These are phyloP conservation scores for Auxenochlorella pyrenoidosa DNA, from an alignment of 139 green algal species.

Conservation along the genomic window DNA sequence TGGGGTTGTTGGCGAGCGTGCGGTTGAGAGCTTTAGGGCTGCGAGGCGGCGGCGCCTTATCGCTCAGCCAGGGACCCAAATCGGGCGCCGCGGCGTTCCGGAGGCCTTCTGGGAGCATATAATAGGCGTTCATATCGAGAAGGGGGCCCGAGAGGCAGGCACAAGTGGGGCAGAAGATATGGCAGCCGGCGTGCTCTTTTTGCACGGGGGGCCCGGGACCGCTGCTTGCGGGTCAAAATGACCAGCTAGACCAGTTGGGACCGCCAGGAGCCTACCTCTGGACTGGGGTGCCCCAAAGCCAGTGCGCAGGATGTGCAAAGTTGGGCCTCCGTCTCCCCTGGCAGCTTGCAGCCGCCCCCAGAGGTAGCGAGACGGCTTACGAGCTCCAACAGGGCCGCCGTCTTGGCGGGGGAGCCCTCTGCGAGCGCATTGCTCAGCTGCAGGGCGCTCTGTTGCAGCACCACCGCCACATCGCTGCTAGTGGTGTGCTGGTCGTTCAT, in stretches of 20 bases:
- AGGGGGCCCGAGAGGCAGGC: no score
- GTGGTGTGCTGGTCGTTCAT: background rate
- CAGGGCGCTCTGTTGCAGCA: background rate
- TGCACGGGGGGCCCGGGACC: no score
- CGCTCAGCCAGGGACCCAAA: background rate
- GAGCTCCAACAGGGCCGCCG: background rate
- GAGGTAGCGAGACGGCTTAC: background rate
- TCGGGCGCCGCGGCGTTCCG: no score
- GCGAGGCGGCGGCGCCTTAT: background rate
- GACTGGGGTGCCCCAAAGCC: background rate
- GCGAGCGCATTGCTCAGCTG: background rate
- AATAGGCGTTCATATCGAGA: no score
- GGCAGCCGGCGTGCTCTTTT: no score
- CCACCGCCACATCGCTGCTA: slow-evolving; percentile 1
- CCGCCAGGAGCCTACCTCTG: background rate
- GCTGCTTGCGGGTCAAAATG: no score
- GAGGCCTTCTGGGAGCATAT: no score
- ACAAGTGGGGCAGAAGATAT: no score
- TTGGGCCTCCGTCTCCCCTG: background rate
- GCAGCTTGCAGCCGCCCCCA: background rate
- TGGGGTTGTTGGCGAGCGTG: background rate
- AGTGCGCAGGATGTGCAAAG: background rate
- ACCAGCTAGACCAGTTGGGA: background rate
- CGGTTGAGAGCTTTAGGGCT: background rate
- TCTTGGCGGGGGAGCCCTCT: background rate